Evolutionary conservation across 2,329 filamentous ascomycete species (phyloP).

Genomic region (Thelonectria rubi): DNA sequence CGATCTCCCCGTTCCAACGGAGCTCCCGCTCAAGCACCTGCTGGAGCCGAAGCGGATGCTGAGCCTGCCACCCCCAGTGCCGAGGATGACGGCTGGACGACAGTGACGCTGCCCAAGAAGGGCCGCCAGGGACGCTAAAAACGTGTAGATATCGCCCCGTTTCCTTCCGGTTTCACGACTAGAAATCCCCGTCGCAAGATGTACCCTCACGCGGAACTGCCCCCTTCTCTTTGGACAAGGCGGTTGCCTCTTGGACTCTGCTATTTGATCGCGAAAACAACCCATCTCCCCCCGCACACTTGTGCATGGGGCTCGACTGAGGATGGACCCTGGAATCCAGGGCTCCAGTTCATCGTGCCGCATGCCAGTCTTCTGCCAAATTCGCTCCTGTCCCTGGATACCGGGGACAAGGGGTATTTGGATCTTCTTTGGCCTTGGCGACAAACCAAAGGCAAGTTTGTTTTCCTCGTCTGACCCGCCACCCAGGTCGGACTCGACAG

Average conservation of each 20-base stretch:
- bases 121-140: constrained; percentile 49
- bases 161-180: constrained; percentile 48
- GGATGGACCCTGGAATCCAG: neutral
- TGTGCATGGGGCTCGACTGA: constrained; percentile 19
- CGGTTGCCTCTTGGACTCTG: constrained; percentile 32
- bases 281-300: constrained; percentile 30
- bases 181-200: constrained; percentile 47
- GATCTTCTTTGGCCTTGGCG: constrained; percentile 31
- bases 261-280: constrained; percentile 33
- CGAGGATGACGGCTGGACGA: constrained; percentile 71
- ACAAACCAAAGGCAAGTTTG: constrained; percentile 28
- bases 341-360: constrained; percentile 10
- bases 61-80: constrained; percentile 53
- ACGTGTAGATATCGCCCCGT: constrained; percentile 49
- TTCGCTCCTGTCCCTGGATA: constrained; percentile 15
- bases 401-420: constrained; percentile 19
- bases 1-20: constrained; percentile 62
- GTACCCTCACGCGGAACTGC: constrained; percentile 34
- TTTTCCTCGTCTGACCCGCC: constrained; percentile 39
- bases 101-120: constrained; percentile 52
- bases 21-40: constrained; percentile 50
- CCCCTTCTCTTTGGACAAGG: constrained; percentile 26
- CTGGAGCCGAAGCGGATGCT: constrained; percentile 44
- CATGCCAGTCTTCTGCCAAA: constrained; percentile 28
- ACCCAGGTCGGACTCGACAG: constrained; percentile 39